Conservation (phyloP, 441 rosid species). For the Brassica hybrid region DNA sequence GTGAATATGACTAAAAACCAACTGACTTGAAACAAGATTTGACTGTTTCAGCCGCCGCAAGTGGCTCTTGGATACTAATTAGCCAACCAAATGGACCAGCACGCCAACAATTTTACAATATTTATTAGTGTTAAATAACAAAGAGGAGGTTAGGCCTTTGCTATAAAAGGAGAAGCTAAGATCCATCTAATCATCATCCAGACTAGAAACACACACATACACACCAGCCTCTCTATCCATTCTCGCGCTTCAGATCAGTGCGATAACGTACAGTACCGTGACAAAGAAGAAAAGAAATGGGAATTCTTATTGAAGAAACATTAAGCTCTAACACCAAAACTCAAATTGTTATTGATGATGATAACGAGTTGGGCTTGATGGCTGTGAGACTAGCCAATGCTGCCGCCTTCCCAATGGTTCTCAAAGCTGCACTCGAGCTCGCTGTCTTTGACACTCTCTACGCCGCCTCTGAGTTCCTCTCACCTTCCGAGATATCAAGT, state of each 20-base stretch:
- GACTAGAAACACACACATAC: neutral
- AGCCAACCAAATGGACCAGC: slow-evolving; percentile 8
- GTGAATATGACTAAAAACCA: slow-evolving; percentile 20
- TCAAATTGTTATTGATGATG: slow-evolving; percentile 12
- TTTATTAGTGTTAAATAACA: neutral
- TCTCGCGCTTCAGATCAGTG: neutral
- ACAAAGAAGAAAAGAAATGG: slow-evolving; percentile 10
- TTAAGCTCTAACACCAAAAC: slow-evolving; percentile 16
- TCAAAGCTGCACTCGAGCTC: slow-evolving; percentile 41
- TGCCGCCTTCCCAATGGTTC: slow-evolving; percentile 43
- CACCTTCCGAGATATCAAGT: slow-evolving; percentile 36
- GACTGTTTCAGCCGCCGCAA: slow-evolving; percentile 15
- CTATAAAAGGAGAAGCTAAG: slow-evolving; percentile 11
- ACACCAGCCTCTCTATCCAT: neutral
- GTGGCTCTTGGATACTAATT: slow-evolving; percentile 1
- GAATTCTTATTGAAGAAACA: slow-evolving; percentile 18
- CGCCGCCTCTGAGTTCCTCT: slow-evolving; percentile 20
- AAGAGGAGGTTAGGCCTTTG: neutral
- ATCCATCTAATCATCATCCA: neutral
- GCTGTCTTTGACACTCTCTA: slow-evolving; percentile 37
- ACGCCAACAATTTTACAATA: neutral
- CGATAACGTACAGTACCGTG: neutral
- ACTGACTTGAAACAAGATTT: neutral
- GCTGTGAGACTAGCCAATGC: slow-evolving; percentile 30
- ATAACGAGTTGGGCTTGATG: slow-evolving; percentile 20